These are phyloP conservation scores for Arabidopsis lyrata DNA, from an alignment of 441 rosid genomes.

Conservation along the genomic window DNA sequence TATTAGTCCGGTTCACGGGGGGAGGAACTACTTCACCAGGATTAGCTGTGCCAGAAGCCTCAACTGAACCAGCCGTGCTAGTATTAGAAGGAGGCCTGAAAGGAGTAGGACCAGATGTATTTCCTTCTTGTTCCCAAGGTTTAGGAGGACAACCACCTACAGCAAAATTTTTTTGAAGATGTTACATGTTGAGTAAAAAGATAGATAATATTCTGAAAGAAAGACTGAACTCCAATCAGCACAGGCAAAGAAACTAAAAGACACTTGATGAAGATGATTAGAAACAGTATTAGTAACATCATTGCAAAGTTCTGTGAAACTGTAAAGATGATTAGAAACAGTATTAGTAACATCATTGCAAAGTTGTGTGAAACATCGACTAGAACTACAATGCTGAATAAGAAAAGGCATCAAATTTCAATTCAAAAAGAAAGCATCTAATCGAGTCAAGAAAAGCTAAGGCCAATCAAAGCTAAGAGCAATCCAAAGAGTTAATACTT, in stretches of 20 bases:
- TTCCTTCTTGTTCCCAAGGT: slow-evolving; percentile 95
- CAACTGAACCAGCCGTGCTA: slow-evolving; percentile 89
- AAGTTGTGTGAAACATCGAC: neutral
- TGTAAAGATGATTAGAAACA: slow-evolving; percentile 4
- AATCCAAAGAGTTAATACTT: neutral
- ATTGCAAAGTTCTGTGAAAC: neutral
- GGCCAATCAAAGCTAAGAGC: neutral
- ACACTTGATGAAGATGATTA: slow-evolving; percentile 3
- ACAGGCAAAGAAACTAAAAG: neutral
- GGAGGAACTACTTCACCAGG: slow-evolving; percentile 83
- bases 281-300: neutral
- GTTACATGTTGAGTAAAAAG: neutral
- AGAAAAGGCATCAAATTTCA: slow-evolving; percentile 11
- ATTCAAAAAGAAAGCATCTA: slow-evolving; percentile 12
- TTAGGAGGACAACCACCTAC: slow-evolving; percentile 78
- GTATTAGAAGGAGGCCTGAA: slow-evolving; percentile 91
- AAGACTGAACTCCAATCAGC: slow-evolving; percentile 5
- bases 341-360: neutral
- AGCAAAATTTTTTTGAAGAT: neutral
- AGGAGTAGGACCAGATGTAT: slow-evolving; percentile 80
- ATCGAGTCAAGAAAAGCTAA: neutral
- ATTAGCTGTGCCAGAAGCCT: slow-evolving; percentile 92
- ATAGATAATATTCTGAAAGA: slow-evolving; percentile 4
- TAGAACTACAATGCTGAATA: neutral
- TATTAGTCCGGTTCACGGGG: slow-evolving; percentile 50